Evolutionary conservation across 2,329 filamentous ascomycete species (phyloP), one percentile per base, ranked within the genome.

Genomic region (Penicillium griseofulvum): DNA sequence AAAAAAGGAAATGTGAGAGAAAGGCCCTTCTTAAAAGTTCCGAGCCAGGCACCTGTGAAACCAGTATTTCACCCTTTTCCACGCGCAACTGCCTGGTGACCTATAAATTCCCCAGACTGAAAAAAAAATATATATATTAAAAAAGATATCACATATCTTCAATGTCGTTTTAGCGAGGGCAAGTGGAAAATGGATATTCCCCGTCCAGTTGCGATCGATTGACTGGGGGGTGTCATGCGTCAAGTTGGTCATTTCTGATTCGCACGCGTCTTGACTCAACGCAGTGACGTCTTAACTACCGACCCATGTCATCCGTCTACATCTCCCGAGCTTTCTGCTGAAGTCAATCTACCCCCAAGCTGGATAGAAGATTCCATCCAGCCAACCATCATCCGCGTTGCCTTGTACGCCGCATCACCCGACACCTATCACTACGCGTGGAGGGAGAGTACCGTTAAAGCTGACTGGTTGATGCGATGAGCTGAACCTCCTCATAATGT

Each of bases 51-150:
- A 64, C 56, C 60, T 51, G 54, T 63, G 58, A 61, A 64, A 63
- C 50, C 16, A 22, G 12, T 33, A 38, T 50, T 33, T 49, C 44
- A 50, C 48, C 26, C 37, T 39, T 41, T 48, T 56, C 61, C 63
- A 64, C 61, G 61, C 58, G 63, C 61, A 53, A 46, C 19, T 34
- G 29, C 61, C 63, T 17, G 60, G 45, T 65, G 63, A 65, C 63
- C 62, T 42, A 41, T 33, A 38, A 8, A 16, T 17, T 44, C 22
- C 22, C 22, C 22, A 22, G 22, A 22, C 22, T 22, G n/a, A 22
- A 22, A 22, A 22, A 22, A 2, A 22, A 22, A 22, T 22, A 3
- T 22, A 22, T n/a, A n/a, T n/a, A n/a, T n/a, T n/a, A 22, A 22
- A 22, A 22, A 22, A 22, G 22, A 22, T 28, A 46, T 41, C 48